Base-by-base conservation (phyloP, 768 basidiomycete species). In the Kwoniella botswanensis region DNA sequence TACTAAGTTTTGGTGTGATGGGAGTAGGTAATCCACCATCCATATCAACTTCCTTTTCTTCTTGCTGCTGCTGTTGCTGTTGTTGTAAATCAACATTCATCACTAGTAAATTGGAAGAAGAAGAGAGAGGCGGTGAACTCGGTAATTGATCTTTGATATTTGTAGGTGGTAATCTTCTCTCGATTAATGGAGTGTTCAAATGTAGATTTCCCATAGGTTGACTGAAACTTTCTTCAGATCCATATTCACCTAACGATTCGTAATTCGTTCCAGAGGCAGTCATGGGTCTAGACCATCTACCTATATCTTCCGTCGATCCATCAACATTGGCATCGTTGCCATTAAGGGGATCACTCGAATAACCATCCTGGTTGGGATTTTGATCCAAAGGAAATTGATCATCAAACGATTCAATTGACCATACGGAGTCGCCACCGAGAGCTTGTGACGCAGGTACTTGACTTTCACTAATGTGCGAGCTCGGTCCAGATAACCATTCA, bases 401-500 rank as follows among this genome's bases (percentile, higher is more conserved):
- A 50, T 79, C 79, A 67, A 79, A 79, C 12, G 74, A 76, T 44
- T 76, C 66, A 35, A 78, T 79, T 2, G 57, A 60, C 78, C 76
- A 79, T 26, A 71, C 60, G 1, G 76, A 76, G 52, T 78, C 78
- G 9, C 78, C 78, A 24, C 78, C 73, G 17, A 79, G 68, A 2
- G 52, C 64, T n/a, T 67, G 55, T 1, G 54, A 65, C 1, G 59
- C 63, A 10, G 60, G 55, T 1, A 50, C 56, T 35, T 72, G 73
- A 12, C 71, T 71, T 54, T 74, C 71, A n/a, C 63, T 42, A 5
- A 60, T 41, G 57, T 74, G 75, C 1, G 74, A 74, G 4, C 71
- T 65, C 4, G 76, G 67, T 1, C 63, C 76, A 4, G 71, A 67
- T 6, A 98, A 86, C 96, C 96, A 98, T 0, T 89, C 88, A 75